Conservation (phyloP, 331 rosid genomes). For the Acacia pycnantha region DNA sequence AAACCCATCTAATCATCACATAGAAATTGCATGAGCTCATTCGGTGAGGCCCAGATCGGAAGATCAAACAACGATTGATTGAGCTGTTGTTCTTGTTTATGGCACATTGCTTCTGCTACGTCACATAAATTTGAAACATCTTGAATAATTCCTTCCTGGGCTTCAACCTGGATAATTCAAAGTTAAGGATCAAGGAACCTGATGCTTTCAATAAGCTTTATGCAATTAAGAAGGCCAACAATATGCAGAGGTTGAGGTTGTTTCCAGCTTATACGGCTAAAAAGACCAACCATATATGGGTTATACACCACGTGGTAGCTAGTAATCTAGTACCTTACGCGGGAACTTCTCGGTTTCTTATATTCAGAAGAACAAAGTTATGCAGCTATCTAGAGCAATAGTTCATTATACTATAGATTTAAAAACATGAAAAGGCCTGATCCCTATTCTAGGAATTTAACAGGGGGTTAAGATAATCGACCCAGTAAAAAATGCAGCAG, state of each 20-base stretch:
- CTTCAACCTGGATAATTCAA: slow-evolving; percentile 60
- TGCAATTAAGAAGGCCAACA: slow-evolving; percentile 3
- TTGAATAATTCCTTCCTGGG: slow-evolving; percentile 68
- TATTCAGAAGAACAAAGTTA: background rate
- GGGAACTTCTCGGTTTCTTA: background rate
- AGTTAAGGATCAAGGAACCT: slow-evolving; percentile 8
- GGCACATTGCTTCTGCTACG: slow-evolving; percentile 62
- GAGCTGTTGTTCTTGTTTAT: slow-evolving; percentile 52
- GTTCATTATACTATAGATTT: background rate
- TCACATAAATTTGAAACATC: slow-evolving; percentile 69
- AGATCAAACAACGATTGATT: slow-evolving; percentile 62
- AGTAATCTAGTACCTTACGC: background rate
- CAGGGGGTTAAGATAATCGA: background rate
- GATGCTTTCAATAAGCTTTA: slow-evolving; percentile 6
- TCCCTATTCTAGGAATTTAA: background rate
- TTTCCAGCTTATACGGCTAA: background rate
- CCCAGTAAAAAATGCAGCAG: slow-evolving; percentile 5
- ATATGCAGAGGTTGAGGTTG: background rate
- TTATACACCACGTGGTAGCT: background rate
- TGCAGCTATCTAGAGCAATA: background rate
- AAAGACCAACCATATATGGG: background rate
- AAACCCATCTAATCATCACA: slow-evolving; percentile 50
- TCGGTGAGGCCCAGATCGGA: slow-evolving; percentile 81
- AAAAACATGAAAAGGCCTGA: background rate
- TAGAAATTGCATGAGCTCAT: slow-evolving; percentile 61